Conservation (phyloP, 164 flowering plant species). For the Litsea cubeba region DNA sequence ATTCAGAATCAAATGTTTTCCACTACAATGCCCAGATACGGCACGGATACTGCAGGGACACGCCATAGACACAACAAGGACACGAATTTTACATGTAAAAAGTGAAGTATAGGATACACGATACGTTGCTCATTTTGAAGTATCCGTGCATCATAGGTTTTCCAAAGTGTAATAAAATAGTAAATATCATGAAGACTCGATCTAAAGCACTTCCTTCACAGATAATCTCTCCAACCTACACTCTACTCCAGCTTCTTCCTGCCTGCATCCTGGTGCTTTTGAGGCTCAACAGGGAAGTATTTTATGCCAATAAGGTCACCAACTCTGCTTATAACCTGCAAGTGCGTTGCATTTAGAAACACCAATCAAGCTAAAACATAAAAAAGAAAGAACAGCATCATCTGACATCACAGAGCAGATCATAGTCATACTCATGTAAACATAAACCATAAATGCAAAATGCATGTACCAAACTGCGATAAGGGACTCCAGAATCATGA, state of each 20-base stretch:
- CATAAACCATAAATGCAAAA: too few species aligned
- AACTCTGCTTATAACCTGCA: slow-evolving; percentile 73
- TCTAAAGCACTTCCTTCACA: background rate
- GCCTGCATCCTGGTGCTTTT: slow-evolving; percentile 43
- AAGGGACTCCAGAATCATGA: too few species aligned
- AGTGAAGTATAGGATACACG: too few species aligned
- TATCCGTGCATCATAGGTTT: too few species aligned
- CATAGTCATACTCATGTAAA: too few species aligned
- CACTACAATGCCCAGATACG: too few species aligned
- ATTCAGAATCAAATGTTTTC: background rate
- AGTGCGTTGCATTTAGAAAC: background rate
- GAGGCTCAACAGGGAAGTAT: slow-evolving; percentile 81
- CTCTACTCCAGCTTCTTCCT: slow-evolving; percentile 42
- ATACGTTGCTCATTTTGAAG: too few species aligned
- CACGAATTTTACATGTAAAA: too few species aligned
- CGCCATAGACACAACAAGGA: too few species aligned
- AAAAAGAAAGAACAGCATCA: background rate
- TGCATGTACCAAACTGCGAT: too few species aligned
- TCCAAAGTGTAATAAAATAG: background rate
- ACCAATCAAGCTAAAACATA: background rate
- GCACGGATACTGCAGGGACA: too few species aligned
- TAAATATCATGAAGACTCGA: background rate
- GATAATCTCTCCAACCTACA: background rate
- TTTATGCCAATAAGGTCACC: slow-evolving; percentile 93
- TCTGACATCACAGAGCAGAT: background rate